These are phyloP conservation scores for Lasiodiplodia sp. DNA, from an alignment of 2,329 filamentous ascomycete genomes.

Conservation along the genomic window DNA sequence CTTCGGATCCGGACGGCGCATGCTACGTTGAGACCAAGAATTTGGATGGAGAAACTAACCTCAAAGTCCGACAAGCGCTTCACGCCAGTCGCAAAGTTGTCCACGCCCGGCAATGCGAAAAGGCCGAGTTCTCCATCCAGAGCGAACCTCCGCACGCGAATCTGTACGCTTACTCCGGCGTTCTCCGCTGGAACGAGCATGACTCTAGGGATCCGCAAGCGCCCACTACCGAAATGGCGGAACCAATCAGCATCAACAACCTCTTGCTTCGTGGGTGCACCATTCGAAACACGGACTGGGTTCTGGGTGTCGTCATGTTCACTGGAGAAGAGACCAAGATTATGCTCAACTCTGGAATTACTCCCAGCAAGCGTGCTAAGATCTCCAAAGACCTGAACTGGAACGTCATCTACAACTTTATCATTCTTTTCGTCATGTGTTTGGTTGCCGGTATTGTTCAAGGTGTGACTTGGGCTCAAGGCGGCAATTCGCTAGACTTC, in stretches of 20 bases:
- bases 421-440: constrained; percentile 89
- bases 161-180: constrained; percentile 92
- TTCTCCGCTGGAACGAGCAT: constrained; percentile 83
- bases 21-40: constrained; percentile 99
- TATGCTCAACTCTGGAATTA: constrained; percentile 97
- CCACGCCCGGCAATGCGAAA: constrained; percentile 92
- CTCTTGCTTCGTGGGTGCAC: constrained; percentile 91
- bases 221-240: constrained; percentile 78
- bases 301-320: constrained; percentile 89
- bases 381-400: constrained; percentile 95
- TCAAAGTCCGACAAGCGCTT: constrained; percentile 92
- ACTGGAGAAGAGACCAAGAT: constrained; percentile 98
- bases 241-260: constrained; percentile 95
- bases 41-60: constrained; percentile 94
- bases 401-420: constrained; percentile 97
- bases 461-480: constrained; percentile 79
- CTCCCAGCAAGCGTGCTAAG: constrained; percentile 89
- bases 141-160: constrained; percentile 93
- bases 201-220: constrained; percentile 69
- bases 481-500: constrained; percentile 75
- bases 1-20: constrained; percentile 90
- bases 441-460: constrained; percentile 84
- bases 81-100: constrained; percentile 83
- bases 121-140: constrained; percentile 84
- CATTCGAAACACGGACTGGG: constrained; percentile 94